Evolutionary conservation across 2,329 filamentous ascomycete genomes (phyloP), one percentile per base, ranked within the genome.

Genomic region (Neonectria sp.): DNA sequence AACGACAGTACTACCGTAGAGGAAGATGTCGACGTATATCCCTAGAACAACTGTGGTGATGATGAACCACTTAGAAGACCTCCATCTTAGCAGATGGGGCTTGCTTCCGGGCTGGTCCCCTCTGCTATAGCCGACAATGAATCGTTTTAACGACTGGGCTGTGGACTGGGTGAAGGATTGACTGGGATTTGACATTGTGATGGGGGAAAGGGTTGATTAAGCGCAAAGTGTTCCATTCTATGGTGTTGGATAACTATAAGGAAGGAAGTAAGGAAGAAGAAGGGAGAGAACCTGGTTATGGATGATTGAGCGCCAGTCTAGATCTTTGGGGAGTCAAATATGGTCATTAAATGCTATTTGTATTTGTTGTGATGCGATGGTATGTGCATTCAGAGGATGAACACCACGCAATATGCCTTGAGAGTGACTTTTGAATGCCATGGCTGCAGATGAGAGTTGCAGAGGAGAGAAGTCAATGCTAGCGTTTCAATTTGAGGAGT

Each of bases 21-120:
- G 60, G 25, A 69, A 71, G 24, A 71, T 68, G 49, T 69, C 67
- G 31, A 69, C 59, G 13, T 64, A 69, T 2, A 69, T 69, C 8
- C 69, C 67, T 4, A 68, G 52, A 24, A 66, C 37, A 2, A 71
- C 67, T 4, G 67, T 69, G 11, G 56, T 4, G 9, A 71, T 56
- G 48, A 69, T 69, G 62, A 63, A 59, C 29, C 12, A 31, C 17
- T 31, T 58, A 4, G 61, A 63, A 2, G 64, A 69, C 35, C 67
- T 63, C 27, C 55, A 35, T 15, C 21, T 21, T 25, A 71, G 17
- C 3, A 69, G 17, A 7, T 15, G 51, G 17, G 63, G 64, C 15
- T 25, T 48, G 7, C 6, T 33, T 12, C 6, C n/a, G 3, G 24
- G 12, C 1, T 27, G 17, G 13, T 46, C 51, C 21, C 21, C 40